Percentiles rank a stretch among this genome's conserved stretches.
These are phyloP conservation scores for Clitopilus passeckerianus DNA, from an alignment of 768 basidiomycete genomes.

Conservation along the genomic window DNA sequence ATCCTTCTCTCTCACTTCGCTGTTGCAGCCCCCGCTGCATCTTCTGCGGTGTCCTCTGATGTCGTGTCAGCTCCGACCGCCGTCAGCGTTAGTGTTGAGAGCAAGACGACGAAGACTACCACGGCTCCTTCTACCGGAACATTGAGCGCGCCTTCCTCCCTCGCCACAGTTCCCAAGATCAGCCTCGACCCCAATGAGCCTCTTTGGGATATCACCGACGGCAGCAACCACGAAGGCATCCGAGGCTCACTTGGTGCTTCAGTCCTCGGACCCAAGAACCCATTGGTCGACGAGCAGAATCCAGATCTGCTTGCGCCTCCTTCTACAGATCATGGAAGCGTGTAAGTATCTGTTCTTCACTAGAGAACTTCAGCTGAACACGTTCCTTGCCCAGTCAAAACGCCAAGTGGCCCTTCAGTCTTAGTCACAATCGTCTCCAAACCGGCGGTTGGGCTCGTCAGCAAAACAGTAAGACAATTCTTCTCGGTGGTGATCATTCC, in stretches of 20 bases:
- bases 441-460: slow-evolving; percentile 59
- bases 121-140: slow-evolving; percentile 13
- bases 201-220: slow-evolving; percentile 25
- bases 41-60: slow-evolving; percentile 13
- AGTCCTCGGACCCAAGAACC: slow-evolving; percentile 38
- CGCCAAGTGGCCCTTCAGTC: slow-evolving; percentile 52
- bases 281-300: slow-evolving; percentile 36
- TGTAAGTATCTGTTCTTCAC: slow-evolving; percentile 23
- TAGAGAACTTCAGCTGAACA: not conserved
- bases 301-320: slow-evolving; percentile 40
- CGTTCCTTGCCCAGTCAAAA: slow-evolving; percentile 27
- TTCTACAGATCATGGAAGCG: slow-evolving; percentile 35
- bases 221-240: slow-evolving; percentile 23
- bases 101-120: slow-evolving; percentile 2
- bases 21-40: slow-evolving; percentile 20
- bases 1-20: slow-evolving; percentile 25
- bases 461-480: slow-evolving; percentile 35
- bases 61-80: slow-evolving; percentile 10
- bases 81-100: slow-evolving; percentile 4
- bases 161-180: slow-evolving; percentile 39
- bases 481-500: not conserved
- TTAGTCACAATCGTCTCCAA: slow-evolving; percentile 53
- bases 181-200: slow-evolving; percentile 38
- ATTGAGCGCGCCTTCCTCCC: slow-evolving; percentile 15
- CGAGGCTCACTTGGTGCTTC: slow-evolving; percentile 34